These are phyloP conservation scores for Ogataea dorogensis DNA, from an alignment of 805 yeast species.

Conservation along the genomic window DNA sequence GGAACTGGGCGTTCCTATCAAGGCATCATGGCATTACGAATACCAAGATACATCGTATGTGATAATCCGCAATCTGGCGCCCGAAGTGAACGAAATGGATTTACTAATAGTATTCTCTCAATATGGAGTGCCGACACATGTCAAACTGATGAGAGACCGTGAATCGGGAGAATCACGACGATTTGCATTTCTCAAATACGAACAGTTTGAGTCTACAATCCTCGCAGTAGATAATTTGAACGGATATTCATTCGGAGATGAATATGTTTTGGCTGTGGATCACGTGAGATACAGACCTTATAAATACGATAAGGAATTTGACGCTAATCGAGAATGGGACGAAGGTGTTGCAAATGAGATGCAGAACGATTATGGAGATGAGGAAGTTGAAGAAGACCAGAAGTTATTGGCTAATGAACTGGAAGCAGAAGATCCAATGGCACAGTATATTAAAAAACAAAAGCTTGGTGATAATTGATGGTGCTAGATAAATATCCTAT, in stretches of 20 bases:
- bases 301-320: conserved; percentile 45
- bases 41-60: conserved; percentile 74
- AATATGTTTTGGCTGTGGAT: conserved; percentile 61
- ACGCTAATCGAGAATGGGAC: conserved; percentile 38
- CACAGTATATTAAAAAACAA: conserved; percentile 23
- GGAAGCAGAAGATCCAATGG: conserved; percentile 38
- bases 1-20: conserved; percentile 50
- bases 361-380: conserved; percentile 47
- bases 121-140: conserved; percentile 80
- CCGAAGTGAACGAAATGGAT: conserved; percentile 69
- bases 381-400: conserved; percentile 28
- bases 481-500: no score
- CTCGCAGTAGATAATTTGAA: conserved; percentile 88
- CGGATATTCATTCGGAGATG: conserved; percentile 47
- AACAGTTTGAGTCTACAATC: conserved; percentile 73
- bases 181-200: conserved; percentile 80
- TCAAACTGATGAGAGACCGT: conserved; percentile 66
- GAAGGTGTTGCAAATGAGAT: conserved; percentile 36
- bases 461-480: no score
- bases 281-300: conserved; percentile 61
- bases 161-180: conserved; percentile 67
- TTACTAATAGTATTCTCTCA: conserved; percentile 79
- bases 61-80: conserved; percentile 71
- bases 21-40: conserved; percentile 89
- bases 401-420: conserved; percentile 3